Evolutionary conservation across 805 yeast species (phyloP).

Genomic region (Candida loeiensis): DNA sequence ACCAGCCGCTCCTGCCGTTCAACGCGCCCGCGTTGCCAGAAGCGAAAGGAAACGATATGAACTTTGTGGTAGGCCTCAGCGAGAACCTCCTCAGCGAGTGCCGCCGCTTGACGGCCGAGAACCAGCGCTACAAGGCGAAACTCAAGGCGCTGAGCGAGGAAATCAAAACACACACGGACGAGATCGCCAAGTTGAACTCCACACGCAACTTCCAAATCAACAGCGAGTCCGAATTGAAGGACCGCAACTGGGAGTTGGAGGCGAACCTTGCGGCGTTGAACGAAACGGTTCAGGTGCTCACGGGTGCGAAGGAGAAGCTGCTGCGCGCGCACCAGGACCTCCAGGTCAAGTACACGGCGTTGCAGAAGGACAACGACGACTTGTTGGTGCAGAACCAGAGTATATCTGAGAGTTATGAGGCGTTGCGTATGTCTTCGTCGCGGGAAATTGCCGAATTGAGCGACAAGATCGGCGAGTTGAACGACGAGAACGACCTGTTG

Average conservation of each 20-base stretch:
- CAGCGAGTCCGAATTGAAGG: constrained; percentile 50
- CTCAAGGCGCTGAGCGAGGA: constrained; percentile 44
- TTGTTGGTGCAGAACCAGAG: constrained; percentile 36
- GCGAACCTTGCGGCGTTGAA: constrained; percentile 43
- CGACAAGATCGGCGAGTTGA: constrained; percentile 52
- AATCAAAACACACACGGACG: constrained; percentile 34
- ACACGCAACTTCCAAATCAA: constrained; percentile 31
- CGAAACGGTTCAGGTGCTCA: constrained; percentile 40
- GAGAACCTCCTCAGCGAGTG: constrained; percentile 70
- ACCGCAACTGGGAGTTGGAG: constrained; percentile 65
- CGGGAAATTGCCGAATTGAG: constrained; percentile 48
- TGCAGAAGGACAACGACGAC: constrained; percentile 50
- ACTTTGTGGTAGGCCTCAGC: constrained; percentile 69
- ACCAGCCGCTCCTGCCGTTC: background rate
- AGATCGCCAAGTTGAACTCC: constrained; percentile 32
- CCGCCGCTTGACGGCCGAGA: constrained; percentile 65
- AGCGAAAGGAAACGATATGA: constrained; percentile 57
- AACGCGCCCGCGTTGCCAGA: constrained; percentile 37
- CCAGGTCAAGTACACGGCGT: constrained; percentile 21
- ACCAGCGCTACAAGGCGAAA: constrained; percentile 42
- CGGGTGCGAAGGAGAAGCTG: constrained; percentile 39
- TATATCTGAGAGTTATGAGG: constrained; percentile 36
- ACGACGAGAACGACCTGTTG: constrained; percentile 65
- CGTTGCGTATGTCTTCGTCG: constrained; percentile 32
- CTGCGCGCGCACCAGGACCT: constrained; percentile 31